A percentile compares a stretch with the other conserved stretches of the same genome.
These are phyloP conservation scores for Gnetum montanum DNA, from an alignment of 75 land plant species.

Conservation along the genomic window DNA sequence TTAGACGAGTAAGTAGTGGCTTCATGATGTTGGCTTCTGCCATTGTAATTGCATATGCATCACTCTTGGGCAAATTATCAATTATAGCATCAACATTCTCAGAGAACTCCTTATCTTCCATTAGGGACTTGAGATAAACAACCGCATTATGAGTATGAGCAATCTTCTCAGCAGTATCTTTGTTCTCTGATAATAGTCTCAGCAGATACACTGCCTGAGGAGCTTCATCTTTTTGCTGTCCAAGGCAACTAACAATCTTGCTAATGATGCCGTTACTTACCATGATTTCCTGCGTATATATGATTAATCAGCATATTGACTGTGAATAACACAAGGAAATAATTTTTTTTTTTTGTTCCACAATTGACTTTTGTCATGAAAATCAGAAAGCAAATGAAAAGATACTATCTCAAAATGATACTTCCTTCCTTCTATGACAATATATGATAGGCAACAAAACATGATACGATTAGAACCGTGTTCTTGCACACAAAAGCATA, in stretches of 20 bases:
- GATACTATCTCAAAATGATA: no score
- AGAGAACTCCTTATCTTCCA: conserved; percentile 19
- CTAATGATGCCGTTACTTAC: conserved; percentile 27
- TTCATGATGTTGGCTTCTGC: conserved; percentile 31
- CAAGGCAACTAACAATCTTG: conserved; percentile 19
- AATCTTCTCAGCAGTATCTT: conserved; percentile 21
- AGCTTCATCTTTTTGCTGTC: conserved; percentile 31
- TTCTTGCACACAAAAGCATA: no score
- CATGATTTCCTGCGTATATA: conserved; percentile 19
- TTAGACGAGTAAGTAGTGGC: conserved; percentile 24
- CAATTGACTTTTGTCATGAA: no score
- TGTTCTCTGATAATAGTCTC: conserved; percentile 22
- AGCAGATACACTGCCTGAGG: conserved; percentile 20
- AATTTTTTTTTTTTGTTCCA: no score
- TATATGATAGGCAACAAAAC: no score
- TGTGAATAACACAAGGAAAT: no score
- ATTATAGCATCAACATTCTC: conserved; percentile 19
- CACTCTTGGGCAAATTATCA: conserved; percentile 32
- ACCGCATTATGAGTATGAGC: conserved; percentile 30
- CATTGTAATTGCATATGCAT: conserved; percentile 26
- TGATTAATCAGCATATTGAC: no score
- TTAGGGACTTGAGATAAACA: conserved; percentile 29
- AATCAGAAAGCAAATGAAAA: no score
- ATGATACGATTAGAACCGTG: no score
- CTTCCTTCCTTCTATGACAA: no score